A percentile compares a stretch with the other conserved stretches of the same genome.
These are phyloP conservation scores for Amaranthus tricolor DNA, from an alignment of 179 eudicot genomes.

Conservation along the genomic window DNA sequence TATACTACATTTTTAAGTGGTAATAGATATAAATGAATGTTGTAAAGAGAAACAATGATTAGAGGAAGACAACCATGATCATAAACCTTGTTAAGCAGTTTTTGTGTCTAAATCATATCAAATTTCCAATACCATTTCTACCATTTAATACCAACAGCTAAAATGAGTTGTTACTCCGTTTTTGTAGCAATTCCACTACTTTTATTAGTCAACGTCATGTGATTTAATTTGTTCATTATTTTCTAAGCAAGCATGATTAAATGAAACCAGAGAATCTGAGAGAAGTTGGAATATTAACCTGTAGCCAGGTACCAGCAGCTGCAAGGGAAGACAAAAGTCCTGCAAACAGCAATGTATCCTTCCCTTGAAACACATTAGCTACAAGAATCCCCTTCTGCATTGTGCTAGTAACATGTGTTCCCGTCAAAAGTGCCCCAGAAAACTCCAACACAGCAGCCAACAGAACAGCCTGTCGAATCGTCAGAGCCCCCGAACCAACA, in stretches of 20 bases:
- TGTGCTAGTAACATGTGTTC: conserved; percentile 83
- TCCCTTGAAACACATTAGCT: conserved; percentile 82
- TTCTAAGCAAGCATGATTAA: background rate
- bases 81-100: too few relatives aligned
- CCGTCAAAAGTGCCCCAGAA: conserved; percentile 88
- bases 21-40: too few relatives aligned
- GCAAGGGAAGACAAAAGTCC: conserved; percentile 88
- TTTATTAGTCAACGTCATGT: too few relatives aligned
- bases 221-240: background rate
- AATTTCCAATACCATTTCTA: too few relatives aligned
- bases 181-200: too few relatives aligned
- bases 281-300: conserved; percentile 40
- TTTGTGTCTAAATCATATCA: too few relatives aligned
- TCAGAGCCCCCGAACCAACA: conserved; percentile 89
- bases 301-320: conserved; percentile 98
- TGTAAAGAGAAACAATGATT: too few relatives aligned
- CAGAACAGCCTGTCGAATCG: conserved; percentile 80
- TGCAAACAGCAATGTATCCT: conserved; percentile 77
- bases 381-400: conserved; percentile 99
- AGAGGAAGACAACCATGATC: too few relatives aligned
- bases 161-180: too few relatives aligned
- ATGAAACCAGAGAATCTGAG: background rate
- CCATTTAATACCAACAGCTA: too few relatives aligned
- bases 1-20: too few relatives aligned
- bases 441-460: conserved; percentile 88